Percentiles rank a stretch among this genome's conserved stretches.
Evolutionary conservation across 768 basidiomycete genomes (phyloP).

Genomic region (Suillus brevipes): DNA sequence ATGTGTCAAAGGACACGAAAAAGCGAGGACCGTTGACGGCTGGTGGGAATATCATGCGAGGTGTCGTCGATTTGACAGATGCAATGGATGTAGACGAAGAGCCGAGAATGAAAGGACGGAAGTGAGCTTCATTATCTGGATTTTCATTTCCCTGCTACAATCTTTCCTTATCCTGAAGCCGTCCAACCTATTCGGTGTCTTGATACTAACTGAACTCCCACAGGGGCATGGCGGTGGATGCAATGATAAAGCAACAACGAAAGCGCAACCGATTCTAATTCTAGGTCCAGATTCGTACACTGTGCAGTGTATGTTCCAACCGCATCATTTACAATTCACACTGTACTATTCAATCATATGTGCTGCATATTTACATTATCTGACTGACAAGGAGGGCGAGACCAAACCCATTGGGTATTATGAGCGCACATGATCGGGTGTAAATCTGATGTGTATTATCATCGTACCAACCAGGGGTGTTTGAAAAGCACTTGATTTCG

Average conservation of each 20-base stretch:
- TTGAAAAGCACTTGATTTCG: neutral
- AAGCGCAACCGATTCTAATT: slow-evolving; percentile 59
- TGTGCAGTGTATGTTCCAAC: neutral
- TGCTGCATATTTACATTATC: neutral
- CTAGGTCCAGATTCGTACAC: neutral
- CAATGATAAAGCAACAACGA: slow-evolving; percentile 45
- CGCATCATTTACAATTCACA: neutral
- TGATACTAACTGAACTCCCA: neutral
- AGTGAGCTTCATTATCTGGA: slow-evolving; percentile 41
- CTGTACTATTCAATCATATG: neutral
- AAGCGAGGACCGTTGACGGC: slow-evolving; percentile 30
- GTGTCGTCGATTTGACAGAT: slow-evolving; percentile 21
- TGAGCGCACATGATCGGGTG: neutral
- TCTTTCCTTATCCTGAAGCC: neutral
- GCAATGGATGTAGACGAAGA: slow-evolving; percentile 73
- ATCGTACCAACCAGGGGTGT: neutral
- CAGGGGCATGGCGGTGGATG: slow-evolving; percentile 41
- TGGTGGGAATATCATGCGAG: slow-evolving; percentile 13
- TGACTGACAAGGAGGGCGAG: neutral
- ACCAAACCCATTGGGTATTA: neutral
- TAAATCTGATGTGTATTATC: neutral
- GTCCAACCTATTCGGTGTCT: neutral
- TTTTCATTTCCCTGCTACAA: neutral
- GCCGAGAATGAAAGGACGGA: slow-evolving; percentile 54
- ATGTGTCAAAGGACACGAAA: slow-evolving; percentile 58